phyloP scores from a whole-genome alignment of 2,329 filamentous ascomycete species.

The Cladosporium sp. region DNA sequence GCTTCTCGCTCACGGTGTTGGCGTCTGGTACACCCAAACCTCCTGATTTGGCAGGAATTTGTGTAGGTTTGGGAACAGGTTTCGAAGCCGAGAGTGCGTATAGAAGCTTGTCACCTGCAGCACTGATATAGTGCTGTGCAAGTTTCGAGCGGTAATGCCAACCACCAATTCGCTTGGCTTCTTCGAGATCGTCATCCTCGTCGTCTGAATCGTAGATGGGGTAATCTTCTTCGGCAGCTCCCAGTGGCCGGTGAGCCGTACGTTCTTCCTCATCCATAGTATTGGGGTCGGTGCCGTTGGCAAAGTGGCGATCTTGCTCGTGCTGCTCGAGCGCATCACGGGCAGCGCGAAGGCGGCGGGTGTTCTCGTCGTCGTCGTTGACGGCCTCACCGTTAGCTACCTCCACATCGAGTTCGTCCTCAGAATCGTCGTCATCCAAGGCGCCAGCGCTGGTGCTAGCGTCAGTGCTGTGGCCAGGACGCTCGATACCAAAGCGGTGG shows the following conservation, averaged over 20 bases:
- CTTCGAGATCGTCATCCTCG: constrained; percentile 69
- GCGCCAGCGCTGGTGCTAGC: constrained; percentile 70
- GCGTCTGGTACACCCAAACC: constrained; percentile 40
- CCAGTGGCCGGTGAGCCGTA: constrained; percentile 58
- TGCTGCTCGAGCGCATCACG: constrained; percentile 49
- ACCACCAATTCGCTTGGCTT: constrained; percentile 71
- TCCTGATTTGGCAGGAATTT: constrained; percentile 39
- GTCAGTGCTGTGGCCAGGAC: constrained; percentile 69
- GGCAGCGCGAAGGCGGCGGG: constrained; percentile 47
- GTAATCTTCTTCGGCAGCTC: constrained; percentile 62
- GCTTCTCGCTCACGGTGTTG: constrained; percentile 38
- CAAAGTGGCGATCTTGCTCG: constrained; percentile 44
- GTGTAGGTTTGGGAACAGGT: constrained; percentile 39
- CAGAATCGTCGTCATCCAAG: constrained; percentile 68
- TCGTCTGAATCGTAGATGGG: constrained; percentile 87
- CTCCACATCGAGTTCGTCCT: constrained; percentile 58
- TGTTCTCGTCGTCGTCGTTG: constrained; percentile 40
- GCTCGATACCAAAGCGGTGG: constrained; percentile 85
- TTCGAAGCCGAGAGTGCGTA: constrained; percentile 32
- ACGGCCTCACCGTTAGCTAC: constrained; percentile 41
- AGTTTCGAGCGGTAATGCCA: constrained; percentile 66
- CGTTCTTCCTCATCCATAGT: constrained; percentile 77
- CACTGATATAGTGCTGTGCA: constrained; percentile 47
- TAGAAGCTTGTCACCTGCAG: constrained; percentile 36
- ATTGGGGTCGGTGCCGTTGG: constrained; percentile 38